These are phyloP conservation scores for Physocladia obscura DNA, from an alignment of 192 early-diverging fungal species.

Conservation along the genomic window DNA sequence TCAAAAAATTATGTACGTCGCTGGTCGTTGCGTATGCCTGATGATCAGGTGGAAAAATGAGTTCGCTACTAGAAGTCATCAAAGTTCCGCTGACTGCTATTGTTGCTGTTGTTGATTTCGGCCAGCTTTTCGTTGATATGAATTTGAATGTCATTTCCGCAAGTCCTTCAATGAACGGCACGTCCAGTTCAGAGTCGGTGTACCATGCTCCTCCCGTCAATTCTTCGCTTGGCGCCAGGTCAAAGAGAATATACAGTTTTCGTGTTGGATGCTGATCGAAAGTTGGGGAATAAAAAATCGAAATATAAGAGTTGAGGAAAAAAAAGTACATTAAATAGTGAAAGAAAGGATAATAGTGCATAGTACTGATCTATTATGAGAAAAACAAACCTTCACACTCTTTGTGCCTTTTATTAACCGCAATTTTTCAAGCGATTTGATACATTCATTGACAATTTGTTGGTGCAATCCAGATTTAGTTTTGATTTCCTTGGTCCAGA, in stretches of 20 bases:
- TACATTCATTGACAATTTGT: slow-evolving; percentile 70
- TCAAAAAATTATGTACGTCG: slow-evolving; percentile 71
- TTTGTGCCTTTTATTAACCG: slow-evolving; percentile 83
- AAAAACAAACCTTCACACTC: slow-evolving; percentile 71
- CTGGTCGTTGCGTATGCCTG: slow-evolving; percentile 68
- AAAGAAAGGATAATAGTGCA: no score
- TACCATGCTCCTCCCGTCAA: slow-evolving; percentile 93
- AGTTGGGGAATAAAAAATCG: background rate
- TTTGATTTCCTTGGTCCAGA: slow-evolving; percentile 82
- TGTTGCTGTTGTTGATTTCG: slow-evolving; percentile 27
- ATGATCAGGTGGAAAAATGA: slow-evolving; percentile 66
- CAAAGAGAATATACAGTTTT: slow-evolving; percentile 87
- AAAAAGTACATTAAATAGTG: background rate
- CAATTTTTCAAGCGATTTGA: slow-evolving; percentile 79
- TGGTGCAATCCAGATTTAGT: slow-evolving; percentile 74
- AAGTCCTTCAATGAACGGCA: slow-evolving; percentile 83
- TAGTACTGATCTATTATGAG: no score
- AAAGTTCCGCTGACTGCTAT: slow-evolving; percentile 12
- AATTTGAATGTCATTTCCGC: slow-evolving; percentile 70
- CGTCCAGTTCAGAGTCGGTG: slow-evolving; percentile 88
- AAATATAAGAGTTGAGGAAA: background rate
- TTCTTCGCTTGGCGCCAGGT: slow-evolving; percentile 78
- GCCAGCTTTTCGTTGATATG: slow-evolving; percentile 51
- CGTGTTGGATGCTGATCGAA: slow-evolving; percentile 69
- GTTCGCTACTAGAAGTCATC: no score